Conservation (phyloP, 345 rosid genomes). For the Ricinus communis region DNA sequence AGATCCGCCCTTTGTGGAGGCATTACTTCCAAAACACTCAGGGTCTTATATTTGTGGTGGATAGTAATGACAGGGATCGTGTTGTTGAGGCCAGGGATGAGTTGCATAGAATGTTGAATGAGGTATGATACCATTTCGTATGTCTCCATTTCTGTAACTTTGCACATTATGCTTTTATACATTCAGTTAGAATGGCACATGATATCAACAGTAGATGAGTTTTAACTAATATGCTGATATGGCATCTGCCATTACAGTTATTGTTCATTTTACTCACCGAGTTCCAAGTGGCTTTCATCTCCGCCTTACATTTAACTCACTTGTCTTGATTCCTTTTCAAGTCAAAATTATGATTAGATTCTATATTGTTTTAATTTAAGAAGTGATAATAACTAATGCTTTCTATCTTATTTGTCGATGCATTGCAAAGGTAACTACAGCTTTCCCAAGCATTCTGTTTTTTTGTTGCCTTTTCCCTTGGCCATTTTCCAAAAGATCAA, state of each 20-base stretch:
- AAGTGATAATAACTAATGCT: too few relatives aligned
- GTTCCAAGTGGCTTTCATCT: not conserved
- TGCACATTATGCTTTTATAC: not conserved
- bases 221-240: not conserved
- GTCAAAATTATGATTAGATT: not conserved
- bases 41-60: slow-evolving; percentile 21
- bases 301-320: not conserved
- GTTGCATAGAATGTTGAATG: slow-evolving; percentile 22
- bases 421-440: too few relatives aligned
- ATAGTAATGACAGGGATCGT: slow-evolving; percentile 21
- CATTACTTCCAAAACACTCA: slow-evolving; percentile 23
- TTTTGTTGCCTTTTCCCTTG: too few relatives aligned
- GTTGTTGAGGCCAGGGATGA: slow-evolving; percentile 21
- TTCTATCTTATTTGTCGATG: too few relatives aligned
- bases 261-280: not conserved
- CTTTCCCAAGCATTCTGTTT: too few relatives aligned
- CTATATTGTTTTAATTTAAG: too few relatives aligned
- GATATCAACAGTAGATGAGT: not conserved
- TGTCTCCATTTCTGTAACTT: not conserved
- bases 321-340: not conserved
- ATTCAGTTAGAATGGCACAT: not conserved
- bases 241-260: not conserved
- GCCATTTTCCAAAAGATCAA: too few relatives aligned
- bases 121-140: not conserved
- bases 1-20: slow-evolving; percentile 22